phyloP scores from a whole-genome alignment of 2,329 filamentous ascomycete genomes.

The Stemphylium vesicarium region DNA sequence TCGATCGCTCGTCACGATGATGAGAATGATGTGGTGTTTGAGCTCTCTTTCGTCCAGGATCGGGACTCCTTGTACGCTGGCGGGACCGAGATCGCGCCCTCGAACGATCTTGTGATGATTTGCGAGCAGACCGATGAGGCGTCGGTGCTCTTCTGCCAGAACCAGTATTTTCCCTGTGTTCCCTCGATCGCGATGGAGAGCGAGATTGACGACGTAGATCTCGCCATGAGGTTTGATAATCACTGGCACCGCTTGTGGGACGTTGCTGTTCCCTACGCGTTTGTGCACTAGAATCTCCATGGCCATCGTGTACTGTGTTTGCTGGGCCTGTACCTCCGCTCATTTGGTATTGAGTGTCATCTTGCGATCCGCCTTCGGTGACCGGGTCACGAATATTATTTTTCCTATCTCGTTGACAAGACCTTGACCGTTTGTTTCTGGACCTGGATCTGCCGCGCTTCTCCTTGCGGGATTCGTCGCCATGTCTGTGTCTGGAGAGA shows the following conservation, averaged over 20 bases:
- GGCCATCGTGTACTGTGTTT: background rate
- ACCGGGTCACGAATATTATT: background rate
- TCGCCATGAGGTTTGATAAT: conserved; percentile 4
- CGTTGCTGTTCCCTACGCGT: background rate
- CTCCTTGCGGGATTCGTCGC: too few relatives aligned
- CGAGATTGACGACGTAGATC: background rate
- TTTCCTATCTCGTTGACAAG: background rate
- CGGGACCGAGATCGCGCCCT: too few relatives aligned
- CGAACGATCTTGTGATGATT: too few relatives aligned
- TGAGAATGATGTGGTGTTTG: too few relatives aligned
- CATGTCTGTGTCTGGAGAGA: background rate
- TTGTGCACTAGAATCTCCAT: too few relatives aligned
- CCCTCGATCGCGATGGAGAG: background rate
- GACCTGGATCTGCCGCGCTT: too few relatives aligned
- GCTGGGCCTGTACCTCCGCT: conserved; percentile 5
- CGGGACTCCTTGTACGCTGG: too few relatives aligned
- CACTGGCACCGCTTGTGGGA: background rate
- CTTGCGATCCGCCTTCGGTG: background rate
- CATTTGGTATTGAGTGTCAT: conserved; percentile 7
- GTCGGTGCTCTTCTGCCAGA: background rate
- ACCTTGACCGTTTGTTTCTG: background rate
- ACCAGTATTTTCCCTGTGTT: background rate
- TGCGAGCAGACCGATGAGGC: background rate
- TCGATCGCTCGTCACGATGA: too few relatives aligned
- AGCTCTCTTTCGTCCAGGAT: too few relatives aligned